Base-by-base conservation (phyloP, 2,329 filamentous ascomycete species). In the Pleoardoris graminearum region DNA sequence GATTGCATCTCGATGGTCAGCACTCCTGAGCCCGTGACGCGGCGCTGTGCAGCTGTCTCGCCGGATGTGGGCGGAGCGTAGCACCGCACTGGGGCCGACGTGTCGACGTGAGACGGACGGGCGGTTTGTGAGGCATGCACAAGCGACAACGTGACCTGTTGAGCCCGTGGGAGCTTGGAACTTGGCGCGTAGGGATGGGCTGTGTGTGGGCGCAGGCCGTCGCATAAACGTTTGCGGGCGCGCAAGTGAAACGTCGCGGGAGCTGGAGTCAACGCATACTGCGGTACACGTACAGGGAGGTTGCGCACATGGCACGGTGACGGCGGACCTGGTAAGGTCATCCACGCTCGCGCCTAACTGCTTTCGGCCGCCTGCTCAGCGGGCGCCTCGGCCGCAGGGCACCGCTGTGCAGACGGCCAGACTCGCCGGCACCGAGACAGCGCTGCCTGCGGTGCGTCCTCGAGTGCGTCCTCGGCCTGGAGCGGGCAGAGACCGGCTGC, bases 231-330 rank as follows among this genome's bases (percentile, higher is more conserved):
- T 53, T 55, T 56, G 51, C 41, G 46, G 48, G 53, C 30, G 53
- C 50, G 53, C 50, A 52, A 48, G 42, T 59, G 61, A 62, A 62
- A 64, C 60, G 44, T 50, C 29, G 32, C 37, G 38, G 41, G n/a
- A 21, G 21, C 23, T 23, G 22, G 29, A 10, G 30, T 10, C 30
- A 12, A 10, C 10, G 3, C 3, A 4, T 32, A 3, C n/a, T 10
- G 30, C 11, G 30, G 25, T 10, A 27, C 25, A 27, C 10, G 25
- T 27, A 27, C 6, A 27, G 5, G 25, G 10, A 27, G 25, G 38
- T 41, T 41, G 38, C 7, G 38, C 38, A 27, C 10, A 27, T 27
- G 17, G 36, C 17, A 37, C 16, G 4, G 35, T 27, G 25, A 27
- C 10, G 25, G 25, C 25, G 36, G 36, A 23, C 22, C 36, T 38